Conservation (phyloP, 441 rosid genomes). For the Adansonia grandidieri region DNA sequence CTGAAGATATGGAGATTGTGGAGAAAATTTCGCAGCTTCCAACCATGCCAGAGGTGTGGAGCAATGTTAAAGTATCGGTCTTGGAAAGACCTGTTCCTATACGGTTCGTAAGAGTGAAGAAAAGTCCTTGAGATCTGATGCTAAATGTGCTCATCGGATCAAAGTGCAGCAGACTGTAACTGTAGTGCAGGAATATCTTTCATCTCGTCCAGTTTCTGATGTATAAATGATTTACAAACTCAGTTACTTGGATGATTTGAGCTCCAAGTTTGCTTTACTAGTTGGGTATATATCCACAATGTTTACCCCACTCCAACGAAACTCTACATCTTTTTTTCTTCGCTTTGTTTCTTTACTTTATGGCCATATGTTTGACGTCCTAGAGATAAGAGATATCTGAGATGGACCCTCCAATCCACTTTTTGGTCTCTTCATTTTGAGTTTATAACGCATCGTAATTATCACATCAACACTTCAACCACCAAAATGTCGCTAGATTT, state of each 20-base stretch:
- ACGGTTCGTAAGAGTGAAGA: constrained; percentile 50
- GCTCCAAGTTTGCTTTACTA: neutral
- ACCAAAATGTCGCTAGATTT: too few species aligned
- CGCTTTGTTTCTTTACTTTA: too few species aligned
- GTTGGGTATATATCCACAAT: neutral
- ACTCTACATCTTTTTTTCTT: too few species aligned
- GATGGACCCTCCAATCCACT: too few species aligned
- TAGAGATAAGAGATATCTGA: too few species aligned
- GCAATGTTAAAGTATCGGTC: constrained; percentile 69
- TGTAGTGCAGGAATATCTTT: neutral
- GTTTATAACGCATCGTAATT: too few species aligned
- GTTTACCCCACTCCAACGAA: neutral
- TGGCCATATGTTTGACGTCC: too few species aligned
- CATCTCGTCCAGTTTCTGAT: neutral
- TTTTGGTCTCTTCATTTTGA: too few species aligned
- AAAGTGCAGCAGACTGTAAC: constrained; percentile 1
- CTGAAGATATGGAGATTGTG: constrained; percentile 73
- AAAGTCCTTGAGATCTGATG: constrained; percentile 32
- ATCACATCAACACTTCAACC: too few species aligned
- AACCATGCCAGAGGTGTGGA: constrained; percentile 77
- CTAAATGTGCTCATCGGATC: neutral
- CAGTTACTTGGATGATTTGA: neutral
- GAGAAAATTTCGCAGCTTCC: constrained; percentile 77
- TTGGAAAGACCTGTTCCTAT: constrained; percentile 70
- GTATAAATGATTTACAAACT: neutral